These are phyloP conservation scores for Cystobasidiopsis lactophilus DNA, from an alignment of 768 basidiomycete genomes.

Conservation along the genomic window DNA sequence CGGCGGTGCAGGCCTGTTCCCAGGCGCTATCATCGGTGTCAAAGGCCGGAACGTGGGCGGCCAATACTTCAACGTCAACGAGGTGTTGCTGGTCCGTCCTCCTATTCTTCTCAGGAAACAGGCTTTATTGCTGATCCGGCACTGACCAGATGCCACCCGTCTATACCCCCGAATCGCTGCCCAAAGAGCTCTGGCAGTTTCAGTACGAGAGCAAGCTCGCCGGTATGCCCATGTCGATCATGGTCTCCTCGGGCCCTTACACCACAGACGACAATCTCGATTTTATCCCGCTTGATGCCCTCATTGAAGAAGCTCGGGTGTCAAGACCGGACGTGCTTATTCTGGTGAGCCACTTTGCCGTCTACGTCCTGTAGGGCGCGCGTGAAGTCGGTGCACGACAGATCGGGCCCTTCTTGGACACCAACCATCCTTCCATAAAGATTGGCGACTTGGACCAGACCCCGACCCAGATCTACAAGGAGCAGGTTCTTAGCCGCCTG, in stretches of 20 bases:
- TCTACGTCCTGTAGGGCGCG: no score
- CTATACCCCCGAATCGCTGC: constrained; percentile 23
- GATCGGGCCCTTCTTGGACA: constrained; percentile 83
- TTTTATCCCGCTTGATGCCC: constrained; percentile 45
- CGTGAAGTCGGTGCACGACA: constrained; percentile 26
- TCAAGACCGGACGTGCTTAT: constrained; percentile 54
- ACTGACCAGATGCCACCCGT: constrained; percentile 40
- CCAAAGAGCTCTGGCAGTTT: constrained; percentile 28
- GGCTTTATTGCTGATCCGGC: neutral
- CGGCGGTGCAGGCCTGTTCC: constrained; percentile 53
- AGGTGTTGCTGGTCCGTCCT: constrained; percentile 49
- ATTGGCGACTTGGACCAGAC: constrained; percentile 47
- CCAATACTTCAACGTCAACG: constrained; percentile 59
- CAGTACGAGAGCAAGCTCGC: constrained; percentile 25
- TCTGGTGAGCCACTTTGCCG: constrained; percentile 35
- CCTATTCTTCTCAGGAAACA: no score
- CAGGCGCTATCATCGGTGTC: constrained; percentile 65
- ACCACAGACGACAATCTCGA: constrained; percentile 53
- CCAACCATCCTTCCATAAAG: constrained; percentile 48
- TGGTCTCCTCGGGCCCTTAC: constrained; percentile 66
- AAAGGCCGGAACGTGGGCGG: constrained; percentile 81
- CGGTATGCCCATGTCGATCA: constrained; percentile 39
- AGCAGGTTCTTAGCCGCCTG: constrained; percentile 39
- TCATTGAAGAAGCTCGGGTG: constrained; percentile 40
- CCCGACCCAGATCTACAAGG: constrained; percentile 45